Base-by-base conservation (phyloP, 805 yeast genomes). In the Saccharomycopsis sp. region DNA sequence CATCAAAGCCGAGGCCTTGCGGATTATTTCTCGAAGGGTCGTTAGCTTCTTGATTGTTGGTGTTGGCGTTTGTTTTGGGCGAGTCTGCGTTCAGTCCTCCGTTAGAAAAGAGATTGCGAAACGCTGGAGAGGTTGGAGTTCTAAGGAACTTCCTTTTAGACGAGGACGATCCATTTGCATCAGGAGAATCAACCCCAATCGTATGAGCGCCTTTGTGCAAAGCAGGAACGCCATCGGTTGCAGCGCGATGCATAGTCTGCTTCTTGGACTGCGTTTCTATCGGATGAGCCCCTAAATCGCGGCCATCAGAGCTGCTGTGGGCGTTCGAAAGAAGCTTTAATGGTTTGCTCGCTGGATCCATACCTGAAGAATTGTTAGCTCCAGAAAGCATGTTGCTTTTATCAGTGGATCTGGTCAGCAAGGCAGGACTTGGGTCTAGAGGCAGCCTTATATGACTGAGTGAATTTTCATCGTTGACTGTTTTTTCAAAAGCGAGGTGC, bases 91-190 rank as follows among this genome's bases (percentile, higher is more conserved):
- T 37, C 12, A 37, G n/a, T 12, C 15, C 12, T 12, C 52, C 53
- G 14, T 18, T 24, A 14, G 24, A 15, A 44, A 56, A 56, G 24
- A 59, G 57, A 3, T 12, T 34, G 24, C 44, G 53, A 44, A 59
- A 54, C 15, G 16, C 54, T 4, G 62, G 62, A 4, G 60, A 50
- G 14, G 57, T 57, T 2, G 62, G 60, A 3, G 56, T 41, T 20
- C 46, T 52, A n/a, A 51, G 34, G 24, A 56, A 56, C 24, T 24
- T 20, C 20, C 34, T 18, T 29, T 24, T 41, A 9, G 51, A 34
- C 12, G 54, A 29, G n/a, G 51, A 34, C 12, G 54, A 29, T 7
- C 5, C 37, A 12, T 29, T 29, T 5, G 12, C 9, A 7, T 29
- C 37, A 29, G 37, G 37, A 5, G 37, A 29, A 29, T 29, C 37